Conservation (phyloP, 176 grass and related monocot genomes). For the Bonia amplexicaulis region DNA sequence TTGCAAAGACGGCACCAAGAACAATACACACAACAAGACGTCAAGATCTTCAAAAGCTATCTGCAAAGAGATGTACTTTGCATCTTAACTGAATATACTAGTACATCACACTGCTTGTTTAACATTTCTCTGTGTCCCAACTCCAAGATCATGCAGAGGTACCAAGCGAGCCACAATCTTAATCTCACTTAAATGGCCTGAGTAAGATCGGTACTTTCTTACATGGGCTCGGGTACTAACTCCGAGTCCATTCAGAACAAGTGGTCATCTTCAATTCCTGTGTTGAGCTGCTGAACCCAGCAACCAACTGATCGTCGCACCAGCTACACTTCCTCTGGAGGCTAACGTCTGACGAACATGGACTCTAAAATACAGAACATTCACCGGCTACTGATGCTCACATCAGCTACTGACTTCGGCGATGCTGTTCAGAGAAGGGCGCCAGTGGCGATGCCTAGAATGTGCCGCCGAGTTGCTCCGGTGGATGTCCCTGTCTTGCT, state of each 20-base stretch:
- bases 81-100: slow-evolving; percentile 26
- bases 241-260: neutral
- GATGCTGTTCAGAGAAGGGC: slow-evolving; percentile 77
- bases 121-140: neutral
- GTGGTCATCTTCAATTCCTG: neutral
- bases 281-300: neutral
- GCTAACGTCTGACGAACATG: slow-evolving; percentile 10
- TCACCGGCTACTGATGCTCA: neutral
- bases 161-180: neutral
- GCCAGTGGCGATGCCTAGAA: slow-evolving; percentile 59
- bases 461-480: slow-evolving; percentile 7
- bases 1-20: slow-evolving; percentile 24
- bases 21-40: neutral
- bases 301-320: neutral
- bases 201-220: slow-evolving; percentile 17
- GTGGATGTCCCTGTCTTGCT: slow-evolving; percentile 34
- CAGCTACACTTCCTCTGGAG: neutral
- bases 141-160: neutral
- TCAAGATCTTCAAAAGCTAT: slow-evolving; percentile 31
- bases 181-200: slow-evolving; percentile 16
- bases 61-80: slow-evolving; percentile 21
- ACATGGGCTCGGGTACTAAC: slow-evolving; percentile 7
- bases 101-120: neutral
- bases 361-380: neutral
- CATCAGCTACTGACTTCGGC: slow-evolving; percentile 50